These are phyloP conservation scores for Acacia pycnantha DNA, from an alignment of 331 rosid species.

Conservation along the genomic window DNA sequence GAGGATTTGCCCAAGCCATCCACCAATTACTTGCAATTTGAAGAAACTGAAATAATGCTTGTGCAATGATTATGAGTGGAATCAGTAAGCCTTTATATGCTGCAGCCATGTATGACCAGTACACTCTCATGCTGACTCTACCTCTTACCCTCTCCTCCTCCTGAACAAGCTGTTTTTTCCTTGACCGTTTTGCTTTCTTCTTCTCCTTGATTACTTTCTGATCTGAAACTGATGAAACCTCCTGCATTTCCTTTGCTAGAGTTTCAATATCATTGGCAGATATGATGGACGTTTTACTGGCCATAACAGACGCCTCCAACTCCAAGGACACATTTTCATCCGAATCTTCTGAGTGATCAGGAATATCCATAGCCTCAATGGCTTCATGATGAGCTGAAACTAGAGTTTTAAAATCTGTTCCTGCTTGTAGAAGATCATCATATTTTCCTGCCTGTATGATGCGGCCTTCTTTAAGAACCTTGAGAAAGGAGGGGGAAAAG, in stretches of 20 bases:
- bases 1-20: conserved; percentile 99
- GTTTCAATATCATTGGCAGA: conserved; percentile 56
- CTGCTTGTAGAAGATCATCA: conserved; percentile 94
- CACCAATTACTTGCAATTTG: conserved; percentile 99
- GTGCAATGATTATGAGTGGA: conserved; percentile 88
- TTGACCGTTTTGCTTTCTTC: conserved; percentile 82
- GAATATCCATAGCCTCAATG: conserved; percentile 98
- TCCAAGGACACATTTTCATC: conserved; percentile 65
- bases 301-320: conserved; percentile 45
- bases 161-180: conserved; percentile 95
- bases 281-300: conserved; percentile 46
- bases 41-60: conserved; percentile 89
- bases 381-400: conserved; percentile 98
- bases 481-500: conserved; percentile 15
- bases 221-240: conserved; percentile 69
- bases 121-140: conserved; percentile 97
- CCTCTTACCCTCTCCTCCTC: conserved; percentile 99
- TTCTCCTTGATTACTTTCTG: conserved; percentile 80
- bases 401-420: conserved; percentile 89
- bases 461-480: conserved; percentile 92
- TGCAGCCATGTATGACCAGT: conserved; percentile 96
- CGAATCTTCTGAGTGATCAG: conserved; percentile 83
- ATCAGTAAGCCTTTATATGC: conserved; percentile 89
- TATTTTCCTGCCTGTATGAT: conserved; percentile 95
- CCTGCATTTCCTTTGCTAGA: conserved; percentile 89